Evolutionary conservation across 2,329 filamentous ascomycete genomes (phyloP), one percentile per base, ranked within the genome.

Genomic region (Ceratocystis harringtonii): DNA sequence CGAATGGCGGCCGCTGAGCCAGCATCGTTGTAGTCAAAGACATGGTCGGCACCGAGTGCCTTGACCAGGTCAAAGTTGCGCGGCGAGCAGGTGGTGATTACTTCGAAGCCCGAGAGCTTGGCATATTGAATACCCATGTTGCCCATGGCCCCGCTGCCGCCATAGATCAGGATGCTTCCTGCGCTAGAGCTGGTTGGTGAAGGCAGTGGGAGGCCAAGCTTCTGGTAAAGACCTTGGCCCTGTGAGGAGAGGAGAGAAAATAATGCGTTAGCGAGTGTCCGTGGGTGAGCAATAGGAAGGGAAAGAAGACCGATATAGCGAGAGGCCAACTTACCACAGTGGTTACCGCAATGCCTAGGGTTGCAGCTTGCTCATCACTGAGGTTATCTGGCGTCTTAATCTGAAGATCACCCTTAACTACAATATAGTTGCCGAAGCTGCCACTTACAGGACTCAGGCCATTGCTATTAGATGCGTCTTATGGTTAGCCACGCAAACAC

Each of bases 61-160:
- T 72, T 72, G 48, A 78, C 72, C 19, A 77, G 74, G 2, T 72
- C 74, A 52, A 73, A 72, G 70, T 80, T 79, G 50, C 69, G 68
- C 1, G 74, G 72, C 44, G 76, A 77, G 32, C 72, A 70, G 3
- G 75, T 77, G 1, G 75, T 69, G n/a, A 75, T 70, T 8, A 78
- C 75, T 12, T 68, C 70, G 32, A 74, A 73, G 2, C 75, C 75
- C 2, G 75, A 76, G n/a, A 71, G 68, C 68, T 74, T 74, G 41
- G 74, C 74, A 68, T 70, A 74, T 66, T 76, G 74, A 66, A 76
- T 74, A 5, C 71, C 74, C 69, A 79, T 79, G 69, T 81, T 79
- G 74, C 77, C 78, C n/a, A 80, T 81, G 25, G 80, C 80, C 43
- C 77, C 82, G 71, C 79, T 79, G n/a, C 74, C 75, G 60, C 75